Evolutionary conservation across 495 filamentous ascomycete genomes (phyloP).

Genomic region (Penicillium cinerascens): DNA sequence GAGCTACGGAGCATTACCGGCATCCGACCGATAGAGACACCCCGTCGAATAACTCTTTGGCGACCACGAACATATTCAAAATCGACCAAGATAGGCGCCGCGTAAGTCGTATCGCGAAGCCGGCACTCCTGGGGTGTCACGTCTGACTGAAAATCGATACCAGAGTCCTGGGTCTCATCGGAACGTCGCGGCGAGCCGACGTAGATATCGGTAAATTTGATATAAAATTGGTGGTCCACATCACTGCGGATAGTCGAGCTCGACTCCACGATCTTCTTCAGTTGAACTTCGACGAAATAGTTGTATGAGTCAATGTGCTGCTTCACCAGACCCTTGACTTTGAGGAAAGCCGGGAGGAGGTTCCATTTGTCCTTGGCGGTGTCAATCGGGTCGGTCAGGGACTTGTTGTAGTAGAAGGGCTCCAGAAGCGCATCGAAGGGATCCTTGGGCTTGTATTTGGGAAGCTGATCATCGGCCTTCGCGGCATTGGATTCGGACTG

Average conservation of each 20-base stretch:
- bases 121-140: conserved; percentile 92
- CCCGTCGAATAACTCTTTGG: conserved; percentile 61
- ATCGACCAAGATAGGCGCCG: conserved; percentile 86
- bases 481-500: conserved; percentile 3
- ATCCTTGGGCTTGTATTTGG: conserved; percentile 37
- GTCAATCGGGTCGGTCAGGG: conserved; percentile 85
- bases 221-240: conserved; percentile 79
- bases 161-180: conserved; percentile 57
- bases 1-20: conserved; percentile 96
- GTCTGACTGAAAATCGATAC: conserved; percentile 53
- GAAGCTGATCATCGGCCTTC: conserved; percentile 4
- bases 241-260: conserved; percentile 84
- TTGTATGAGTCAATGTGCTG: conserved; percentile 99
- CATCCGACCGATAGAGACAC: conserved; percentile 80
- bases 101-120: conserved; percentile 91
- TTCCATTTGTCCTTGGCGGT: conserved; percentile 97
- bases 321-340: conserved; percentile 93
- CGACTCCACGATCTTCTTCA: conserved; percentile 92
- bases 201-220: conserved; percentile 86
- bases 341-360: conserved; percentile 89
- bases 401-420: conserved; percentile 95
- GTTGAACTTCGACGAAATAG: conserved; percentile 89
- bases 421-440: conserved; percentile 83
- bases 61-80: conserved; percentile 79
- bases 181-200: conserved; percentile 73